Conservation (phyloP, 2,329 filamentous ascomycete genomes). For the Arthrobotrys sinensis region DNA sequence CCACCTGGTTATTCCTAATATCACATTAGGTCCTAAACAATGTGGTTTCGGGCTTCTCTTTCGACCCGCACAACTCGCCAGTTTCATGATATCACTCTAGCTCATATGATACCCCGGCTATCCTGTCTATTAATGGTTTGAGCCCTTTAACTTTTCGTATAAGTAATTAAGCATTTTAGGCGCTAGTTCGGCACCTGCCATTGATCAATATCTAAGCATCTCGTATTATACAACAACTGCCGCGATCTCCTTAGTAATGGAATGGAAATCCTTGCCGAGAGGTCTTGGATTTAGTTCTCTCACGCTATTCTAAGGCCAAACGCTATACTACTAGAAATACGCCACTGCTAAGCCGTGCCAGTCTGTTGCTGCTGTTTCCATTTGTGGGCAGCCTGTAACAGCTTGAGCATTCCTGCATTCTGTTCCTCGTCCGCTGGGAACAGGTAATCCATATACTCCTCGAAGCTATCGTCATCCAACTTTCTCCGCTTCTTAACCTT, state of each 20-base stretch:
- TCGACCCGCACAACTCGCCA: background rate
- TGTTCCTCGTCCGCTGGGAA: constrained; percentile 96
- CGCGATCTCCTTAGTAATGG: constrained; percentile 13
- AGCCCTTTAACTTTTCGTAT: constrained; percentile 14
- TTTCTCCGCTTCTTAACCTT: constrained; percentile 92
- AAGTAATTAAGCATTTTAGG: constrained; percentile 30
- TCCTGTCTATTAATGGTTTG: constrained; percentile 24
- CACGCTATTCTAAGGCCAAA: background rate
- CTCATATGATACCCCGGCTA: constrained; percentile 14
- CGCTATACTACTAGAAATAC: constrained; percentile 24
- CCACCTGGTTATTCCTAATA: constrained; percentile 4
- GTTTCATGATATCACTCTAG: constrained; percentile 14
- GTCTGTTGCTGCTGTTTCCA: constrained; percentile 81
- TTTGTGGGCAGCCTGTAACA: constrained; percentile 86
- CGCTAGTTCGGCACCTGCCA: constrained; percentile 20
- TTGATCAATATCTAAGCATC: constrained; percentile 8
- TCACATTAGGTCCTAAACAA: constrained; percentile 5
- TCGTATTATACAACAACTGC: constrained; percentile 60
- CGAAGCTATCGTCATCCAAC: constrained; percentile 91
- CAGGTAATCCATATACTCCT: constrained; percentile 97
- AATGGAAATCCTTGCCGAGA: constrained; percentile 30
- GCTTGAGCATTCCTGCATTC: constrained; percentile 83
- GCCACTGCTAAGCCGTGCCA: constrained; percentile 62
- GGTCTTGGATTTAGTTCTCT: background rate
- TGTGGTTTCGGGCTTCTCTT: constrained; percentile 2